Evolutionary conservation across 352 stramenopile genomes (phyloP), one percentile per base, ranked within the genome.

Genomic region (Blastocystis sp.): DNA sequence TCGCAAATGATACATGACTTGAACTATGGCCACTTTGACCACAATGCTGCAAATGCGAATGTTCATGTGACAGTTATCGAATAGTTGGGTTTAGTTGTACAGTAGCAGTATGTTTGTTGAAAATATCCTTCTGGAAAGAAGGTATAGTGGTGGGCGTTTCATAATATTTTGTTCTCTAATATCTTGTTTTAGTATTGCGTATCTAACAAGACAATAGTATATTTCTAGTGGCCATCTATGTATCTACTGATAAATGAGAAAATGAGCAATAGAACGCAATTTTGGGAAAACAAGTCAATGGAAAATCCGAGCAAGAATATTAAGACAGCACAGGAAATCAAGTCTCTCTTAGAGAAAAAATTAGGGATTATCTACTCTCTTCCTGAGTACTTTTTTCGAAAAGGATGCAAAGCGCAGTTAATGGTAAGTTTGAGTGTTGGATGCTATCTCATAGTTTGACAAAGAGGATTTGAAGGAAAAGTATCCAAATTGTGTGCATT

Each of bases 1-100:
- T 26, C 43, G 16, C 70, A 81, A 41, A 81, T 81, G 70, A 81
- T 81, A 18, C 16, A 41, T 13, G 70, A 81, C n/a, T 45, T 81
- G 45, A 64, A 81, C 37, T 8, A 5, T 26, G 45, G 70, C n/a
- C 26, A 37, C 7, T 63, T 81, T 64, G 70, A 81, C 3, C n/a
- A 37, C 3, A 20, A 16, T 9, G 11, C 55, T 18, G 41, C 30
- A 26, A 63, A 81, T 24, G 26, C 26, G 8, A 81, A 81, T 41
- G 70, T 81, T 41, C 34, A 34, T 20, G 45, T 81, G 16, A 65
- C 70, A 62, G 26, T 62, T 43, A 16, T 81, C n/a, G 20, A 81
- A 24, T 78, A 78, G 16, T 53, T 34, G 18, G 50, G 20, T n/a
- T 68, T 68, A 26, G 11, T 68, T 39, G 59, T 68, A 39, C 20